phyloP scores from a whole-genome alignment of 768 basidiomycete species.

The Tylopilus balloui region DNA sequence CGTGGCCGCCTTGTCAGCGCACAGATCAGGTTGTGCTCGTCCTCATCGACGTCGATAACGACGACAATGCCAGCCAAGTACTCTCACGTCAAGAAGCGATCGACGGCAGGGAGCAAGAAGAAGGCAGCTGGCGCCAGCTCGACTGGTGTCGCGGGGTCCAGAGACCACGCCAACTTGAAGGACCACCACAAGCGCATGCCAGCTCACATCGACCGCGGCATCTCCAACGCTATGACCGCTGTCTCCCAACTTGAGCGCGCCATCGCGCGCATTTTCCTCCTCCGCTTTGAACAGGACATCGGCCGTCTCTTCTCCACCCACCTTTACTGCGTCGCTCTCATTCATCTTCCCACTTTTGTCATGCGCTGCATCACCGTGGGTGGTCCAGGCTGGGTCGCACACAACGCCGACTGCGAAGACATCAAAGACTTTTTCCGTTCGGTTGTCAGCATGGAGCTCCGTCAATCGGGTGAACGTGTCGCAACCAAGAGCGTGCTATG shows the following conservation, averaged over 20 bases:
- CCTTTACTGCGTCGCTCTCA: conserved; percentile 58
- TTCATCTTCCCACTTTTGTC: conserved; percentile 63
- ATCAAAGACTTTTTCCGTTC: conserved; percentile 72
- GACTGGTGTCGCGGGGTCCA: conserved; percentile 26
- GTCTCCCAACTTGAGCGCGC: conserved; percentile 64
- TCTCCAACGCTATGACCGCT: conserved; percentile 55
- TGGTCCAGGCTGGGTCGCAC: conserved; percentile 65
- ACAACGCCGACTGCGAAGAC: conserved; percentile 63
- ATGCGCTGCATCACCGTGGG: conserved; percentile 58
- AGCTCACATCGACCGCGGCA: conserved; percentile 49
- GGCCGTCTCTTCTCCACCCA: conserved; percentile 70
- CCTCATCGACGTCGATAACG: neutral
- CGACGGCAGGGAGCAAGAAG: conserved; percentile 45
- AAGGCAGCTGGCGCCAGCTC: conserved; percentile 32
- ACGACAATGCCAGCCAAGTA: conserved; percentile 63
- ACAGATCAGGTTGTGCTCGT: conserved; percentile 7
- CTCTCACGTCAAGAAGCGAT: conserved; percentile 68
- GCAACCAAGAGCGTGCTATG: conserved; percentile 77
- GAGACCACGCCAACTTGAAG: conserved; percentile 12
- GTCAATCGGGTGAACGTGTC: conserved; percentile 72
- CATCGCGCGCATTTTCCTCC: conserved; percentile 61
- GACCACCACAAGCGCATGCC: conserved; percentile 36
- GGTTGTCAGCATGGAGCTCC: conserved; percentile 69
- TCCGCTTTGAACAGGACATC: conserved; percentile 73
- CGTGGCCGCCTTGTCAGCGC: conserved; percentile 13